Evolutionary conservation across 2,329 filamentous ascomycete species (phyloP).

Genomic region (Calonectria naviculata): DNA sequence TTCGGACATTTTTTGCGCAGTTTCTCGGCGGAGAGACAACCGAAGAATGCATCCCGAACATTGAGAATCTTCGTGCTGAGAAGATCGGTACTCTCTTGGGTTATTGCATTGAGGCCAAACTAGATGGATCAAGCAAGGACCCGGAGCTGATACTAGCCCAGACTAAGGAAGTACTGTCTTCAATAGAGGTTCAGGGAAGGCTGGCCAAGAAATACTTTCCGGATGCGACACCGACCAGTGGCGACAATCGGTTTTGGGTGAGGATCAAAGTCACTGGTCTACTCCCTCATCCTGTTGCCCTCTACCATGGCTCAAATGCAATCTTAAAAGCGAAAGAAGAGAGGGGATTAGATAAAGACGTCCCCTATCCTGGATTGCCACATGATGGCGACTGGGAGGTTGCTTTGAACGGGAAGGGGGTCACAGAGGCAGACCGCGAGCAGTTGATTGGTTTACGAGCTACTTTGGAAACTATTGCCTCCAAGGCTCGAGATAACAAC

Average conservation of each 20-base stretch:
- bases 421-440: slow-evolving; percentile 25
- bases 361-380: slow-evolving; percentile 31
- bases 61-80: slow-evolving; percentile 21
- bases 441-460: slow-evolving; percentile 20
- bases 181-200: slow-evolving; percentile 27
- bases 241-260: slow-evolving; percentile 32
- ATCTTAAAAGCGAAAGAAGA: slow-evolving; percentile 27
- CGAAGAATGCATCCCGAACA: slow-evolving; percentile 32
- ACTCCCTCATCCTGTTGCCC: slow-evolving; percentile 28
- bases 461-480: slow-evolving; percentile 27
- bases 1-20: slow-evolving; percentile 33
- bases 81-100: slow-evolving; percentile 31
- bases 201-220: slow-evolving; percentile 27
- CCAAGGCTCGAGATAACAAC: slow-evolving; percentile 28
- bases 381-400: slow-evolving; percentile 34
- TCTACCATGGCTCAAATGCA: slow-evolving; percentile 25
- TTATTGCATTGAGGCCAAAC: slow-evolving; percentile 34
- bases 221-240: slow-evolving; percentile 11
- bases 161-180: slow-evolving; percentile 27
- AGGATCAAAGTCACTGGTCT: slow-evolving; percentile 32
- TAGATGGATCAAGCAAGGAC: slow-evolving; percentile 36
- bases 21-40: slow-evolving; percentile 29
- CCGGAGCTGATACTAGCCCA: slow-evolving; percentile 30
- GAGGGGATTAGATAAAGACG: slow-evolving; percentile 27
- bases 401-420: slow-evolving; percentile 26